phyloP scores from a whole-genome alignment of 2,329 filamentous ascomycete genomes.

The Aspergillus awamori region DNA sequence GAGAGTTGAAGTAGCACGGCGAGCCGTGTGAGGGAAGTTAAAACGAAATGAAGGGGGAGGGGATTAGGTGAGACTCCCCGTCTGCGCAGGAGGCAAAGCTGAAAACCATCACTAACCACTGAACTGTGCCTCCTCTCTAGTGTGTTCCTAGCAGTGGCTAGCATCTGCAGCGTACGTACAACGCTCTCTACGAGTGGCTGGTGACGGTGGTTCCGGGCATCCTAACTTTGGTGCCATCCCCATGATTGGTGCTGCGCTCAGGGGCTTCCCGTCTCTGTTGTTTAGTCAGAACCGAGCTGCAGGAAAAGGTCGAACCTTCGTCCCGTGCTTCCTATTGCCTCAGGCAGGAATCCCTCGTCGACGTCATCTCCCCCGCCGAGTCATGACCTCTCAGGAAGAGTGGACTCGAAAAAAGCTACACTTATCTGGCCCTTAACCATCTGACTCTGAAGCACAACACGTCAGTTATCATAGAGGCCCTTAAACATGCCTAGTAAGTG shows the following conservation, averaged over 20 bases:
- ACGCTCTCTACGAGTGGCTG: neutral
- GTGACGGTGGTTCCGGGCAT: neutral
- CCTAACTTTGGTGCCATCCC: neutral
- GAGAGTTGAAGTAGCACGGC: neutral
- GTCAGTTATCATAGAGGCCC: neutral
- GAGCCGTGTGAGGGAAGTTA: neutral
- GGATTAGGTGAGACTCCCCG: constrained; percentile 7
- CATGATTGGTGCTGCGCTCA: neutral
- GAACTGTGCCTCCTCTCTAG: neutral
- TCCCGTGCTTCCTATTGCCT: neutral
- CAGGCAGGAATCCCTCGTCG: neutral
- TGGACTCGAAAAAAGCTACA: neutral
- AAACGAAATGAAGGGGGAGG: constrained; percentile 5
- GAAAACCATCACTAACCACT: neutral
- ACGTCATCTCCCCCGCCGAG: neutral
- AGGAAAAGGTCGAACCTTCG: neutral
- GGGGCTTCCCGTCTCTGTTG: neutral
- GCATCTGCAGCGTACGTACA: neutral
- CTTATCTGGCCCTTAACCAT: neutral
- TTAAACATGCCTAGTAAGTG: neutral
- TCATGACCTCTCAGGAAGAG: neutral
- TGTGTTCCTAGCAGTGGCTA: neutral
- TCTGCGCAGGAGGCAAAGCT: constrained; percentile 3
- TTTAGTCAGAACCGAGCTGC: neutral
- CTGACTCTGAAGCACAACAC: neutral